These are phyloP conservation scores for Lipomyces lipofer DNA, from an alignment of 805 yeast genomes.

Conservation along the genomic window DNA sequence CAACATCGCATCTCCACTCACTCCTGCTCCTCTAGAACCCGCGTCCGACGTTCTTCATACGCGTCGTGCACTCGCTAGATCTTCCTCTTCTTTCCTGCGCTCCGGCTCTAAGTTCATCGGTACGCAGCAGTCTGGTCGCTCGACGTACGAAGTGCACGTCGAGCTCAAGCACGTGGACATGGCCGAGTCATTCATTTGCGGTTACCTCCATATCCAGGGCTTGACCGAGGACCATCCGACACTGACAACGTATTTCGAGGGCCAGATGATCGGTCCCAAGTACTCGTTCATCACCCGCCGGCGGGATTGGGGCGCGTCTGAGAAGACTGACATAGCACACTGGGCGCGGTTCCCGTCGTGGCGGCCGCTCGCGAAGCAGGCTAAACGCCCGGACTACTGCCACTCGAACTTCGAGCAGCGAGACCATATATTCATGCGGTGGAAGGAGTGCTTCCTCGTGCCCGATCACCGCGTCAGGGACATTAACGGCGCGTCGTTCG, in stretches of 20 bases:
- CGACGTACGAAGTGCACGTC: slow-evolving; percentile 65
- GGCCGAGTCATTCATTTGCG: slow-evolving; percentile 52
- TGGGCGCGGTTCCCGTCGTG: slow-evolving; percentile 61
- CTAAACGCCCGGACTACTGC: slow-evolving; percentile 36
- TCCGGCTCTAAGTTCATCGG: slow-evolving; percentile 67
- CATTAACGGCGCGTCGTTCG: slow-evolving; percentile 76
- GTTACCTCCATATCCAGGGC: slow-evolving; percentile 63
- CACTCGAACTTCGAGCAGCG: slow-evolving; percentile 40
- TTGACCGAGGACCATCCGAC: slow-evolving; percentile 62
- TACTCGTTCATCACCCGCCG: slow-evolving; percentile 61
- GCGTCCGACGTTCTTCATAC: slow-evolving; percentile 12
- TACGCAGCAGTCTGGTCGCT: slow-evolving; percentile 66
- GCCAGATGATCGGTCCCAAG: slow-evolving; percentile 64
- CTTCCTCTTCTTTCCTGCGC: slow-evolving; percentile 49
- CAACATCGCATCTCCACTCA: slow-evolving; percentile 17
- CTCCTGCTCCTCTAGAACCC: slow-evolving; percentile 23
- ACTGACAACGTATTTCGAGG: slow-evolving; percentile 70
- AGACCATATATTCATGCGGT: slow-evolving; percentile 76
- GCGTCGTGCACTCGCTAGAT: slow-evolving; percentile 10
- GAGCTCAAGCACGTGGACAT: slow-evolving; percentile 71
- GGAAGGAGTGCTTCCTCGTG: slow-evolving; percentile 88
- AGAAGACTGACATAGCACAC: slow-evolving; percentile 63
- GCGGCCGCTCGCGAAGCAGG: slow-evolving; percentile 38
- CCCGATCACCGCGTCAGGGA: slow-evolving; percentile 72
- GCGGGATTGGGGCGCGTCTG: slow-evolving; percentile 59